Evolutionary conservation across 1,284 basidiomycete species (phyloP), one percentile per base, ranked within the genome.

Genomic region (Papiliotrema terrestris): DNA sequence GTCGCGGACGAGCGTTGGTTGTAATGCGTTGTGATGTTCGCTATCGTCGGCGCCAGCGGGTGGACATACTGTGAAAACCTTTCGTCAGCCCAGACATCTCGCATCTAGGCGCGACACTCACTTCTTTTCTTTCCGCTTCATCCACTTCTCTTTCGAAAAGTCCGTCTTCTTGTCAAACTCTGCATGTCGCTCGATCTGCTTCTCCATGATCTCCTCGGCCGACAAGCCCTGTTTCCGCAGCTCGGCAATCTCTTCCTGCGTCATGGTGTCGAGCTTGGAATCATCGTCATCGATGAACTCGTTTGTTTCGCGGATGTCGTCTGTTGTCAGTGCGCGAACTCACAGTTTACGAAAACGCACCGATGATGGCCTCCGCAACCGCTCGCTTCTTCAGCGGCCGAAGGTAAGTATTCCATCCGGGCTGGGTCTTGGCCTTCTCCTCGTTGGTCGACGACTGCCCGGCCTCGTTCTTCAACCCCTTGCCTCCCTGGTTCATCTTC

Each of bases 61-160:
- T 89, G 87, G 65, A 99, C 92, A 8, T 84, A 83, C 72, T 91
- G 94, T 11, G 87, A 85, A 73, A 91, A 98, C 69, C 90, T 95
- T 62, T 15, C 51, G 26, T 62, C 45, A 48, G 19, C 11, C 13
- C 8, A 22, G 5, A 45, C 23, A 8, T n/a, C 36, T 36, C 11
- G 26, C 20, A 51, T 22, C 22, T n/a, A 23, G 29, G 15, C 17
- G 17, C 36, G 11, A 25, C 25, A 14, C 83, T 62, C 69, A 93
- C 92, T 97, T 97, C 60, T 89, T 91, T 76, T 94, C 90, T 75
- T 97, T 97, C 45, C 91, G 82, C 73, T 92, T 93, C 71, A 85
- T 87, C 78, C 96, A 97, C 73, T 97, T 97, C 68, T 96, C 93
- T 76, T 97, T 96, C 74, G 89, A 92, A 72, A 92, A 96, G 75